Conservation (phyloP, 2,329 filamentous ascomycete genomes). For the Ceratocystis cubensis region DNA sequence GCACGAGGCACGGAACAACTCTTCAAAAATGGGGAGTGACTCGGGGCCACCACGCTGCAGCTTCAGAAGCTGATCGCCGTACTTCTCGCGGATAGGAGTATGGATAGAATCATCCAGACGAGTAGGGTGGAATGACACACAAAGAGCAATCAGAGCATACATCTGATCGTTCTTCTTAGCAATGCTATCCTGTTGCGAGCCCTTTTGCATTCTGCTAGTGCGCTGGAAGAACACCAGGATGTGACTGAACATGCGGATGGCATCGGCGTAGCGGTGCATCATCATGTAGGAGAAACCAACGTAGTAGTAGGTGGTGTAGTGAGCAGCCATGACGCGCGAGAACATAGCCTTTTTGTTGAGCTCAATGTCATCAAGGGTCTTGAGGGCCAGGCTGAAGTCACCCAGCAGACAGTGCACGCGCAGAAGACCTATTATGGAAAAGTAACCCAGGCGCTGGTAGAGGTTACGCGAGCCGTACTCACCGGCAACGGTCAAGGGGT, state of each 20-base stretch:
- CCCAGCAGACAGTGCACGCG: constrained; percentile 92
- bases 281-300: constrained; percentile 99
- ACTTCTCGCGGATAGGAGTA: constrained; percentile 95
- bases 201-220: constrained; percentile 99
- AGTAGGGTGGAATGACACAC: constrained; percentile 93
- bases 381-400: constrained; percentile 94
- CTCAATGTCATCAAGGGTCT: constrained; percentile 98
- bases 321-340: constrained; percentile 95
- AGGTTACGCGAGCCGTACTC: constrained; percentile 90
- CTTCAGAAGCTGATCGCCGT: constrained; percentile 93
- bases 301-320: constrained; percentile 99
- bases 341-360: constrained; percentile 99
- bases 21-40: constrained; percentile 90
- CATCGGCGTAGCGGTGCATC: constrained; percentile 98
- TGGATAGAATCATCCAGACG: constrained; percentile 98
- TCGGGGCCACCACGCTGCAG: constrained; percentile 94
- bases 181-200: constrained; percentile 93
- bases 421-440: constrained; percentile 94
- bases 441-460: constrained; percentile 98
- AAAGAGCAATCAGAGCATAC: constrained; percentile 98
- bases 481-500: constrained; percentile 73
- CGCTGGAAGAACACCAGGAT: constrained; percentile 97
- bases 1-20: constrained; percentile 94
- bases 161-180: constrained; percentile 99
- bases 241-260: constrained; percentile 99